These are phyloP conservation scores for Lobosporangium transversale DNA, from an alignment of 192 early-diverging fungal species.

Conservation along the genomic window DNA sequence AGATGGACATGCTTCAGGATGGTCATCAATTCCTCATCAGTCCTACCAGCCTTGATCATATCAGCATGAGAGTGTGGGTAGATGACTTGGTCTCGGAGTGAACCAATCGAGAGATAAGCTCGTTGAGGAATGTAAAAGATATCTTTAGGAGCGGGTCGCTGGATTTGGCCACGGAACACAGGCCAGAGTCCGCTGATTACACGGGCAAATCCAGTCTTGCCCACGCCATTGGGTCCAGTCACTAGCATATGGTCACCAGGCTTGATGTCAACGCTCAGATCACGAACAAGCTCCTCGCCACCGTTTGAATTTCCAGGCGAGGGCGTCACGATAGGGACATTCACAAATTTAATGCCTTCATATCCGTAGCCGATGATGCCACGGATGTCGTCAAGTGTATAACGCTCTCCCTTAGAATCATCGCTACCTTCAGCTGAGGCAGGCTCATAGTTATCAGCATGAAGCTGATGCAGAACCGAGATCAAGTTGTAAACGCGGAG, in stretches of 20 bases:
- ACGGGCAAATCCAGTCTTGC: slow-evolving; percentile 93
- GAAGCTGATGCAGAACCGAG: slow-evolving; percentile 83
- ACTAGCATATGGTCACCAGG: slow-evolving; percentile 93
- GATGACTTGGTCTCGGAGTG: slow-evolving; percentile 95
- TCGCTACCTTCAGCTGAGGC: slow-evolving; percentile 12
- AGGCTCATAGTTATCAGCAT: slow-evolving; percentile 65
- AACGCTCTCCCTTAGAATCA: slow-evolving; percentile 36
- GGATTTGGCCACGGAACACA: slow-evolving; percentile 77
- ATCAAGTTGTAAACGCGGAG: slow-evolving; percentile 87
- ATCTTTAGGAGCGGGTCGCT: slow-evolving; percentile 76
- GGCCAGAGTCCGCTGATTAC: slow-evolving; percentile 96
- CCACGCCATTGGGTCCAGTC: slow-evolving; percentile 94
- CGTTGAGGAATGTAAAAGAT: slow-evolving; percentile 99
- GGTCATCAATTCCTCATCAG: slow-evolving; percentile 81
- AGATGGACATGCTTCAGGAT: slow-evolving; percentile 91
- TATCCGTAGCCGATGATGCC: slow-evolving; percentile 66
- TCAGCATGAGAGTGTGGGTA: slow-evolving; percentile 92
- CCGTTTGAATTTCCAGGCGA: slow-evolving; percentile 63
- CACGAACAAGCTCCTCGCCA: slow-evolving; percentile 87
- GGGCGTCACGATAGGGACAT: slow-evolving; percentile 91
- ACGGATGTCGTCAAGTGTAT: slow-evolving; percentile 62
- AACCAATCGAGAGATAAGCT: slow-evolving; percentile 93
- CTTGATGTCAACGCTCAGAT: slow-evolving; percentile 78
- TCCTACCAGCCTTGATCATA: slow-evolving; percentile 76
- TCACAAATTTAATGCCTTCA: slow-evolving; percentile 83